A percentile compares a stretch with the other conserved stretches of the same genome.
Evolutionary conservation across 2,329 filamentous ascomycete genomes (phyloP).

Genomic region (Fusarium virguliforme): DNA sequence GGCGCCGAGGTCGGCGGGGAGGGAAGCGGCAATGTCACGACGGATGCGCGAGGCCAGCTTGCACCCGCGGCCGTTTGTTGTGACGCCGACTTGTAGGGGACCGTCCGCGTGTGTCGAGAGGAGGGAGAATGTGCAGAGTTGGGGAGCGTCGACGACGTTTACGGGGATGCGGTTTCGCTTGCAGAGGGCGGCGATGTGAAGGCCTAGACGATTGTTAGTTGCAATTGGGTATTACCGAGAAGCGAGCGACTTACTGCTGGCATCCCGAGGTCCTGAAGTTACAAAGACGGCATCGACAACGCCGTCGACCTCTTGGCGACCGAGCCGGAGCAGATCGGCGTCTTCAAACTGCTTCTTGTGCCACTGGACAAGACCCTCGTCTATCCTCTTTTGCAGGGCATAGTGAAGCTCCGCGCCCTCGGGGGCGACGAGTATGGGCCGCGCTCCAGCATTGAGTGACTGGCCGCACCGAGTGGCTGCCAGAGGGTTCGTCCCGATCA

Average conservation of each 20-base stretch:
- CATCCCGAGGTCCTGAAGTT: conserved; percentile 70
- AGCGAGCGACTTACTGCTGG: conserved; percentile 55
- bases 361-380: conserved; percentile 78
- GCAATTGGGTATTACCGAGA: neutral
- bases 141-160: conserved; percentile 90
- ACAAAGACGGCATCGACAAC: conserved; percentile 96
- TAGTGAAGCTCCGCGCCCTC: conserved; percentile 73
- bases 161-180: conserved; percentile 87
- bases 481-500: conserved; percentile 88
- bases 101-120: conserved; percentile 92
- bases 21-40: conserved; percentile 85
- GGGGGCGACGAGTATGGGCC: conserved; percentile 83
- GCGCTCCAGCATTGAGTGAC: conserved; percentile 86
- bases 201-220: conserved; percentile 59
- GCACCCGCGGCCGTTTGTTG: conserved; percentile 94
- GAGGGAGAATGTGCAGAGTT: conserved; percentile 90
- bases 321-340: conserved; percentile 80
- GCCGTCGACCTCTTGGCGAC: conserved; percentile 82
- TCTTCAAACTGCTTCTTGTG: conserved; percentile 77
- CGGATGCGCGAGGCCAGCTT: conserved; percentile 92
- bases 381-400: conserved; percentile 74
- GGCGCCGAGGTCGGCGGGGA: conserved; percentile 82
- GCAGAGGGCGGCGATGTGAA: conserved; percentile 82
- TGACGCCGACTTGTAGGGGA: conserved; percentile 94
- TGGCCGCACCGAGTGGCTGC: conserved; percentile 87